Base-by-base conservation (phyloP, 2,329 filamentous ascomycete species). In the Ustulina deusta region DNA sequence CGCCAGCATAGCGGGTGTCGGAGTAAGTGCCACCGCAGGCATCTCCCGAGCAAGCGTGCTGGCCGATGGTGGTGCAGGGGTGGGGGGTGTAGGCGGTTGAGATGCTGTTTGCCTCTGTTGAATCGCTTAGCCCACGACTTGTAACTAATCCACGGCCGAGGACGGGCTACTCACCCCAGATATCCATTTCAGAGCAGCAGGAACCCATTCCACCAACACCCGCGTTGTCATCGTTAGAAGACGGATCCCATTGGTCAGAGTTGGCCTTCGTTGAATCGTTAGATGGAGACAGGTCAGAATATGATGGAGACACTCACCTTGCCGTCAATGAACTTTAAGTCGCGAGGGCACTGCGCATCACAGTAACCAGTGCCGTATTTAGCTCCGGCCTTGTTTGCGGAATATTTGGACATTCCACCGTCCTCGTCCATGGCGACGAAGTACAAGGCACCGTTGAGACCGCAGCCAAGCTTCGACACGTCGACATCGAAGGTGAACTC, bases 401-500 rank as follows among this genome's bases (percentile, higher is more conserved):
- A 58, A 75, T 82, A 83, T 73, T 83, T 82, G 72, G 77, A 74
- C 77, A 81, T 74, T 40, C 85, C 85, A 69, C 85, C 85, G 63
- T 87, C 84, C 34, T 81, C 80, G 56, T 86, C 83, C 86, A 89
- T 88, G 75, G 81, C 78, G 55, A 83, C 80, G 59, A 85, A 81
- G 77, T 90, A 90, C 42, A 90, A 77, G 46, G 88, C 88, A 64
- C 87, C 88, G 78, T 91, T 90, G 66, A 90, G 78, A 65, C 89
- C 89, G 72, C 89, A 90, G 54, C 72, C 72, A n/a, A 90, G 81
- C 69, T 85, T 83, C 54, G 87, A 89, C 55, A 89, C 83, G 74
- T 90, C 88, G 20, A 90, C 87, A 61, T 89, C 87, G 68, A 90
- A 89, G 34, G 86, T 87, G 77, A 90, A 86, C 75, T 90, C 88